Evolutionary conservation across 441 rosid genomes (phyloP).

Genomic region (Gossypium aridum): DNA sequence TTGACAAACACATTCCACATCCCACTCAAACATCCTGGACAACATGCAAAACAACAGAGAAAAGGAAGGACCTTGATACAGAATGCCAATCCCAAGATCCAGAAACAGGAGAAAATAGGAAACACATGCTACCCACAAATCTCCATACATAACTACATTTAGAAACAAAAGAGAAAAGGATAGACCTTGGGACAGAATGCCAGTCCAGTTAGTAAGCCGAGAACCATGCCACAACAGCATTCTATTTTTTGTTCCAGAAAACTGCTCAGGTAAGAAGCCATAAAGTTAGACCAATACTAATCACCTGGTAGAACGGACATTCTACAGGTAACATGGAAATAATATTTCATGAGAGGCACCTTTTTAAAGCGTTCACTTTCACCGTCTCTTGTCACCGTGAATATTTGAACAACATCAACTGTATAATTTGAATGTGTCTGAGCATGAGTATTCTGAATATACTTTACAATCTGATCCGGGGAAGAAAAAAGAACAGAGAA

Average conservation of each 20-base stretch:
- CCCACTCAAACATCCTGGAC: constrained; percentile 2
- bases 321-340: not conserved
- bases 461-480: constrained; percentile 49
- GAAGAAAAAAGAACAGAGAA: constrained; percentile 4
- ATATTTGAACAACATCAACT: constrained; percentile 65
- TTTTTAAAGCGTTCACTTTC: constrained; percentile 56
- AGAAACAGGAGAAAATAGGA: not conserved
- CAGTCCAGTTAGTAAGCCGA: constrained; percentile 88
- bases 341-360: constrained; percentile 29
- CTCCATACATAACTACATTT: not conserved
- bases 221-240: constrained; percentile 97
- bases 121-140: not conserved
- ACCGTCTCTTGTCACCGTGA: constrained; percentile 52
- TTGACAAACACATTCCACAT: not conserved
- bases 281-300: not conserved
- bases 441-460: constrained; percentile 78
- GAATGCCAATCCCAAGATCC: constrained; percentile 54
- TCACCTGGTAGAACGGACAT: not conserved
- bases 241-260: constrained; percentile 49
- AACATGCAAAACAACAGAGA: not conserved
- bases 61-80: constrained; percentile 62
- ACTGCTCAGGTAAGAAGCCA: constrained; percentile 36
- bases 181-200: constrained; percentile 91
- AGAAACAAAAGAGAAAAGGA: constrained; percentile 8
- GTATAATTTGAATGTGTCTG: constrained; percentile 63